Base-by-base conservation (phyloP, 2,329 filamentous ascomycete species). In the Triangularia setosa region DNA sequence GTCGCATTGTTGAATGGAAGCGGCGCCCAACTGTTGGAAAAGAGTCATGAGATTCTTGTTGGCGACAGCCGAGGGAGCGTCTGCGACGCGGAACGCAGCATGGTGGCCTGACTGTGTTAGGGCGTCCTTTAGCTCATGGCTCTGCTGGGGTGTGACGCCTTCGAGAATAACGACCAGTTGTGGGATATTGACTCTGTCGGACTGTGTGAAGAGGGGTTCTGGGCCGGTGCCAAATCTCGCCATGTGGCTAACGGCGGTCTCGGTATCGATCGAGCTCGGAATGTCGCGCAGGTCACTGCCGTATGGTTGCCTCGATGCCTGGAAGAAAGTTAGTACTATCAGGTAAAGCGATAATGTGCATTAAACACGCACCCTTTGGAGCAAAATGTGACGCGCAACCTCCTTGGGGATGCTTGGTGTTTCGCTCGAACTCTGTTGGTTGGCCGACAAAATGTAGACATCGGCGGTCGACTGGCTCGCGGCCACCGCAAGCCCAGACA, bases 121-220 rank as follows among this genome's bases (percentile, higher is more conserved):
- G 7, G 80, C 76, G n/a, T 79, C 75, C 63, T 80, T 77, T 24
- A 84, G 62, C 48, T 73, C 68, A 59, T 74, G 69, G 60, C 80
- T 77, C 56, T 83, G 80, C 52, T 79, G 72, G 16, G 77, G 69
- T 18, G 79, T 81, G 75, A 84, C 78, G 71, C 87, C 85, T 72
- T 88, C 82, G 59, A 89, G 77, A 69, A 86, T 75, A 60, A 89
- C 76, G 25, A 90, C 75, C 44, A 90, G 79, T 74, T 91, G 87
- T 60, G 75, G 78, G 4, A 81, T 79, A 58, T 75, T 72, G 11
- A 65, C 64, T 18, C 72, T 68, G 11, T 75, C 72, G 4, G 73
- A 63, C 2, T 68, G 67, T n/a, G 72, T 76, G 69, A 91, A 87
- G 33, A 91, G 76, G 21, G 79, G 74, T 61, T 77, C 69, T 6